phyloP scores from a whole-genome alignment of 257 asterid genomes.

The Solanum sparsipilum region DNA sequence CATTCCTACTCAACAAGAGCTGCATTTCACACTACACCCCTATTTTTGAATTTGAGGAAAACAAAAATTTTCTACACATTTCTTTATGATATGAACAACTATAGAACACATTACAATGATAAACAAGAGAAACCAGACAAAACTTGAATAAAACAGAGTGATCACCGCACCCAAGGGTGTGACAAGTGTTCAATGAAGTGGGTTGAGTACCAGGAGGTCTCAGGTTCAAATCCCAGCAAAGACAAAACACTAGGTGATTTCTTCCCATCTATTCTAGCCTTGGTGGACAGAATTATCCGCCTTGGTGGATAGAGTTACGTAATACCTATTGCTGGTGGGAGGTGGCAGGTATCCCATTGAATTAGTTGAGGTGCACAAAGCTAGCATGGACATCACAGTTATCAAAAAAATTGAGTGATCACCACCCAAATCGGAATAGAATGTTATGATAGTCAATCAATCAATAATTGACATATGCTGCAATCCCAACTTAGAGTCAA shows the following conservation, averaged over 20 bases:
- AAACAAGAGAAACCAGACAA: background rate
- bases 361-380: background rate
- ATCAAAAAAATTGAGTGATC: background rate
- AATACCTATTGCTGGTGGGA: background rate
- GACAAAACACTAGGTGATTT: background rate
- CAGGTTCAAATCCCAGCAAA: background rate
- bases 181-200: background rate
- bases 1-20: background rate
- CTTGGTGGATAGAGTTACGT: background rate
- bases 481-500: background rate
- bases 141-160: rapidly evolving
- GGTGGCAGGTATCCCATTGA: background rate
- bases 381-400: background rate
- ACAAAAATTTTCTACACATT: background rate
- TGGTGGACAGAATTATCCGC: background rate
- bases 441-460: background rate
- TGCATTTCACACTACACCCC: background rate
- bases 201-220: background rate
- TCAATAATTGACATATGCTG: background rate
- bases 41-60: background rate
- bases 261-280: background rate
- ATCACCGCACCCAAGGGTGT: background rate
- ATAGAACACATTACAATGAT: background rate
- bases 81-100: background rate
- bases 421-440: background rate